These are phyloP conservation scores for Limonium bicolor DNA, from an alignment of 148 eudicot genomes.

Conservation along the genomic window DNA sequence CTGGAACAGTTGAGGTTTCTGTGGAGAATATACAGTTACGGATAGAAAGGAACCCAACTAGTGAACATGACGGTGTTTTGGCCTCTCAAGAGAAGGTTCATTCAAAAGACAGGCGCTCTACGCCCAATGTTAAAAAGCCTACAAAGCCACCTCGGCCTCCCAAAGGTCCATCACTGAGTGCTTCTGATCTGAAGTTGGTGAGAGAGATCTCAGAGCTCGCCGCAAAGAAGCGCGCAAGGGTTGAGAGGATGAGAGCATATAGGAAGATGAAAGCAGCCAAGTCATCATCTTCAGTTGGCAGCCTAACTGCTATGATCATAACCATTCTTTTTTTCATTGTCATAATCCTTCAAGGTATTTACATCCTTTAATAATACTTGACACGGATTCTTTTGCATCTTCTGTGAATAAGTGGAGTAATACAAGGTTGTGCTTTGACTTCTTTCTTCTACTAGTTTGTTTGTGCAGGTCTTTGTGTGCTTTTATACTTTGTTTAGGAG, in stretches of 20 bases:
- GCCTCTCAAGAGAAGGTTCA: slow-evolving; percentile 12
- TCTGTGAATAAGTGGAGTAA: too few species aligned
- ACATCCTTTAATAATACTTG: too few species aligned
- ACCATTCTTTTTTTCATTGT: background rate
- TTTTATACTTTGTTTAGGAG: too few species aligned
- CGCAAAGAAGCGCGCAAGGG: background rate
- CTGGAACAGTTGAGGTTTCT: background rate
- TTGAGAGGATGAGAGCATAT: background rate
- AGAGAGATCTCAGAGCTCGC: background rate
- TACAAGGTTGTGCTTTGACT: too few species aligned
- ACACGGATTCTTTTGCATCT: too few species aligned
- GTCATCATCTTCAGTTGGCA: background rate
- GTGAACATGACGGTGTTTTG: background rate
- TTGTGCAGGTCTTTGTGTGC: too few species aligned
- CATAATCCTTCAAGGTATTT: background rate
- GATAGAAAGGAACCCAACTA: background rate
- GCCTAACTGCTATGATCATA: background rate
- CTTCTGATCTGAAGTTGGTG: background rate
- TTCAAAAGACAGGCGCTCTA: slow-evolving; percentile 28
- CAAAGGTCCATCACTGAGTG: background rate
- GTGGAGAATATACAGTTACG: background rate
- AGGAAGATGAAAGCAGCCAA: background rate
- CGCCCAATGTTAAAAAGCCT: background rate
- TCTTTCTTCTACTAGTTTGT: too few species aligned
- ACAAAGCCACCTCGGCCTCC: background rate